Conservation (phyloP, 257 asterid species). For the Mitragyna speciosa region DNA sequence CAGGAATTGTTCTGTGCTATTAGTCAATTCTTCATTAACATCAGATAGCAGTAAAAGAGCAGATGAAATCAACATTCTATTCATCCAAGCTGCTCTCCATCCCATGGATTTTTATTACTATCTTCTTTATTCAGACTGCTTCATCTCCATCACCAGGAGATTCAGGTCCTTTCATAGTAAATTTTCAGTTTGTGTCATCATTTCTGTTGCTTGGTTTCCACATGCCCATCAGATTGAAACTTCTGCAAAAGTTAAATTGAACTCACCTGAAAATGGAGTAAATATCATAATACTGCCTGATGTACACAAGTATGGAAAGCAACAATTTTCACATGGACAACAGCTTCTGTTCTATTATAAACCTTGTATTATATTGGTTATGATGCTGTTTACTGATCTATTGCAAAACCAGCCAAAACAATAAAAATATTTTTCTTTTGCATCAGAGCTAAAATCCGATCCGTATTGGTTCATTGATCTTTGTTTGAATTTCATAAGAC, state of each 20-base stretch:
- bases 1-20: background rate
- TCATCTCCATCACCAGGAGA: conserved; percentile 36
- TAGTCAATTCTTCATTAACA: background rate
- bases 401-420: background rate
- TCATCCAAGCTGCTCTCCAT: background rate
- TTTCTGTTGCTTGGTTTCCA: background rate
- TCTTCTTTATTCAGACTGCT: conserved; percentile 20
- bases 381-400: background rate
- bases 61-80: conserved; percentile 16
- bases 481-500: background rate
- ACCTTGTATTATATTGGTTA: background rate
- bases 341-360: background rate
- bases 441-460: background rate
- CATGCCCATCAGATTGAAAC: background rate
- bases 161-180: conserved; percentile 33
- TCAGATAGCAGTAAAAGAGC: background rate
- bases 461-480: background rate
- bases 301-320: background rate
- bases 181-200: no score
- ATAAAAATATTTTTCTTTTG: background rate
- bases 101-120: conserved; percentile 1
- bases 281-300: no score
- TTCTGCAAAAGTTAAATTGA: background rate
- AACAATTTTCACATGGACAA: background rate
- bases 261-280: background rate